These are phyloP conservation scores for Heritiera littoralis DNA, from an alignment of 345 rosid genomes.

Conservation along the genomic window DNA sequence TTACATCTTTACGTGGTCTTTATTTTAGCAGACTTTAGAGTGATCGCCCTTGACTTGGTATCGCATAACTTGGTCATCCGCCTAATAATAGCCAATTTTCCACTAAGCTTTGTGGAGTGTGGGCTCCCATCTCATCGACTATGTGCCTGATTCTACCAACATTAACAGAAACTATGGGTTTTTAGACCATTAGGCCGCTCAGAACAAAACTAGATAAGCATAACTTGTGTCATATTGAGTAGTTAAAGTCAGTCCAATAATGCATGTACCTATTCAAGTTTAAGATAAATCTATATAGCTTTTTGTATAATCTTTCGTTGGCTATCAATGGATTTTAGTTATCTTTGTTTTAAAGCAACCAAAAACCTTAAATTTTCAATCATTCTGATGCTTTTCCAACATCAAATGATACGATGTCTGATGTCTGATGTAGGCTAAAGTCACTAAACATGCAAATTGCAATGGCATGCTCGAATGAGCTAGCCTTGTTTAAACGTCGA, in stretches of 20 bases:
- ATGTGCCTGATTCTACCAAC: neutral
- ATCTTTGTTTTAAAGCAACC: too few species aligned
- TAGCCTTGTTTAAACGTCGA: neutral
- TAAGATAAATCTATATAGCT: neutral
- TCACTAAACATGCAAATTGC: neutral
- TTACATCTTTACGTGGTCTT: neutral
- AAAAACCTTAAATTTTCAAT: neutral
- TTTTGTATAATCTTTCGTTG: neutral
- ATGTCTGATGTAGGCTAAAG: neutral
- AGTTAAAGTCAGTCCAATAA: neutral
- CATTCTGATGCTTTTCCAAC: neutral
- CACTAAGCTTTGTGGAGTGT: constrained; percentile 10
- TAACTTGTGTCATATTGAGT: neutral
- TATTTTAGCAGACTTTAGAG: neutral
- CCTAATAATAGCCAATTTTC: constrained; percentile 6
- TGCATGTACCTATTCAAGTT: neutral
- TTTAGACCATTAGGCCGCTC: neutral
- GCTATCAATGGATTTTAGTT: neutral
- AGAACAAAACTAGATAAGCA: neutral
- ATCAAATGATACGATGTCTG: constrained; percentile 6
- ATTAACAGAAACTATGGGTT: neutral
- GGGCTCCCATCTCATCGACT: constrained; percentile 13
- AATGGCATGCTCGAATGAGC: neutral
- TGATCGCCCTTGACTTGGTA: neutral
- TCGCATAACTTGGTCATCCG: neutral